These are phyloP conservation scores for Entonaema liquescens DNA, from an alignment of 495 filamentous ascomycete genomes.

Conservation along the genomic window DNA sequence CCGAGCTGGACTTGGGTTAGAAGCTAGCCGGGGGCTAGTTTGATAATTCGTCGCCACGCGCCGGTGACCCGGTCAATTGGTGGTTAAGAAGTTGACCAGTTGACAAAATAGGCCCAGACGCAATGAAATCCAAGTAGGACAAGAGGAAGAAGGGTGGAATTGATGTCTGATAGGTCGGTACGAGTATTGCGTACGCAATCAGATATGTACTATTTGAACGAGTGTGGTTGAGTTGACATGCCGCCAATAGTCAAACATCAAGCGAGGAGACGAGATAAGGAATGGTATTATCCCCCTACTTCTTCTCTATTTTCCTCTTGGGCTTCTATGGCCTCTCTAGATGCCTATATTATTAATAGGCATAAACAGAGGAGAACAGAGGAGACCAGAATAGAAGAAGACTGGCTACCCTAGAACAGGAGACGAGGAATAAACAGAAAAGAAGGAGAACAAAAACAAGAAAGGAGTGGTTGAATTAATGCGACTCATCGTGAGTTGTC, in stretches of 20 bases:
- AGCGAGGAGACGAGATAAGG: neutral
- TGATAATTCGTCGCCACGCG: slow-evolving; percentile 15
- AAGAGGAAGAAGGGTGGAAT: neutral
- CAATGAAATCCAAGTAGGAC: too few relatives aligned
- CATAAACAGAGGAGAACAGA: neutral
- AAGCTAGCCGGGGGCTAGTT: slow-evolving; percentile 7
- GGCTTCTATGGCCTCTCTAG: too few relatives aligned
- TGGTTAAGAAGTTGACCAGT: slow-evolving; percentile 1
- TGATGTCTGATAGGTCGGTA: neutral
- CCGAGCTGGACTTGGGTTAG: neutral
- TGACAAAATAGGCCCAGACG: neutral
- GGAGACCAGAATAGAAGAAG: too few relatives aligned
- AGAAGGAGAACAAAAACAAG: neutral
- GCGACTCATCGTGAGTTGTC: slow-evolving; percentile 1
- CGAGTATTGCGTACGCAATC: slow-evolving; percentile 11
- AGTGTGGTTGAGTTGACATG: neutral
- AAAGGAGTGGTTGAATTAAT: neutral
- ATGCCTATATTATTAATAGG: too few relatives aligned
- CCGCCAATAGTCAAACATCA: neutral
- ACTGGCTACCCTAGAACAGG: too few relatives aligned
- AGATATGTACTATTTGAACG: neutral
- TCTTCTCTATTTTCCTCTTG: neutral
- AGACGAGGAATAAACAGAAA: neutral
- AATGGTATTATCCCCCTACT: neutral
- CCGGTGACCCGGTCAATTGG: slow-evolving; percentile 9